phyloP scores from a whole-genome alignment of 148 eudicot species.

The Fagopyrum homotropicum region DNA sequence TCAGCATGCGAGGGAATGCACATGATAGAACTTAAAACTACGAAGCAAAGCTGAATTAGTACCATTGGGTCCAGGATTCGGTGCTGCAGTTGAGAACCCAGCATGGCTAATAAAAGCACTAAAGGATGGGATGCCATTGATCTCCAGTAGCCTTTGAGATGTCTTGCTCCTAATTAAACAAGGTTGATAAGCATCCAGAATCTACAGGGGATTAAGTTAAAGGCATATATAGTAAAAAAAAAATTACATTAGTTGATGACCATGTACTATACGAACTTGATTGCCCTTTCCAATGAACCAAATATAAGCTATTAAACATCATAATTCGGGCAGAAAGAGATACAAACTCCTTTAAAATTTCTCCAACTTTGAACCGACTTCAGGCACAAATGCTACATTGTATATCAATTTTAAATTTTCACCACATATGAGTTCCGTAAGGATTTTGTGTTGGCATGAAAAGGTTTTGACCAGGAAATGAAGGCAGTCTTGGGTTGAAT shows the following conservation, averaged over 20 bases:
- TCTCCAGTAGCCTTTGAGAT: conserved; percentile 5
- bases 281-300: neutral
- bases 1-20: neutral
- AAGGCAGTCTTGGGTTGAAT: neutral
- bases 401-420: neutral
- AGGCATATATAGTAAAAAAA: neutral
- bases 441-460: neutral
- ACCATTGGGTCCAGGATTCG: conserved; percentile 34
- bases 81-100: conserved; percentile 42
- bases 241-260: neutral
- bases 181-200: neutral
- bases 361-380: neutral
- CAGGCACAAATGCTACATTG: neutral
- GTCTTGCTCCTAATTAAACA: conserved; percentile 9
- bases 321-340: neutral
- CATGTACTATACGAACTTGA: neutral
- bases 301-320: neutral
- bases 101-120: conserved; percentile 27
- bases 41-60: conserved; percentile 1
- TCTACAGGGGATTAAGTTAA: neutral
- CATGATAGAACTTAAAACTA: neutral
- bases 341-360: neutral
- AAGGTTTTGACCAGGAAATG: neutral
- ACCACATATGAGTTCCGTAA: neutral
- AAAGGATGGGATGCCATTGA: conserved; percentile 16